phyloP scores from a whole-genome alignment of 345 rosid species.

The Citrus mangshanensis region DNA sequence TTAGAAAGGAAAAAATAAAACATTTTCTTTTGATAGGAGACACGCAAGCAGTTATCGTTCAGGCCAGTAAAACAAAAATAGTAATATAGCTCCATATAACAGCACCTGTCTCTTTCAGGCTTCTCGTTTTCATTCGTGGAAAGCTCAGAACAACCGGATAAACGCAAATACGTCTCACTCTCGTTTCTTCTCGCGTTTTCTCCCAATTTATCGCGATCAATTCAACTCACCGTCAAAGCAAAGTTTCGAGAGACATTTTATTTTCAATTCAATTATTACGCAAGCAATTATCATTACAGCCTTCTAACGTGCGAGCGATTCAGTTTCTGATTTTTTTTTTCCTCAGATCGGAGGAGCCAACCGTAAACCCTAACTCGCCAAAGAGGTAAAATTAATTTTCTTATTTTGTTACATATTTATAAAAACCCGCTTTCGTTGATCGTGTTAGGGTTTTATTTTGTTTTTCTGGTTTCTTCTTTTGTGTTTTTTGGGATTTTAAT shows the following conservation, averaged over 20 bases:
- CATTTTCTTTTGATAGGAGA: background rate
- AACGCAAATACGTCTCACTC: background rate
- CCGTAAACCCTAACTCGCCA: background rate
- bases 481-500: background rate
- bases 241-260: background rate
- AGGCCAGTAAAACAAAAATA: too few relatives aligned
- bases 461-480: background rate
- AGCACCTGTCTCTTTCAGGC: background rate
- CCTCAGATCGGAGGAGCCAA: constrained; percentile 20
- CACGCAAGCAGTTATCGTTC: too few relatives aligned
- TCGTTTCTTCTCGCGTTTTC: background rate
- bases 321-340: constrained; percentile 9
- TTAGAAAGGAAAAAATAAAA: too few relatives aligned
- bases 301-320: background rate
- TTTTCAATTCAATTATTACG: background rate
- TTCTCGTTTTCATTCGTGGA: background rate
- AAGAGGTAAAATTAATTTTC: constrained; percentile 10
- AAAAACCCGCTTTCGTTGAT: background rate
- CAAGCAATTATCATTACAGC: background rate
- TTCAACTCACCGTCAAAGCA: constrained; percentile 6
- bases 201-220: constrained; percentile 11
- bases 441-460: background rate
- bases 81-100: background rate
- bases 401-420: background rate
- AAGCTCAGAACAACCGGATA: background rate